A percentile compares a stretch with the other conserved stretches of the same genome.
phyloP scores from a whole-genome alignment of 805 yeast genomes.

The Teunomyces aglyptinius region DNA sequence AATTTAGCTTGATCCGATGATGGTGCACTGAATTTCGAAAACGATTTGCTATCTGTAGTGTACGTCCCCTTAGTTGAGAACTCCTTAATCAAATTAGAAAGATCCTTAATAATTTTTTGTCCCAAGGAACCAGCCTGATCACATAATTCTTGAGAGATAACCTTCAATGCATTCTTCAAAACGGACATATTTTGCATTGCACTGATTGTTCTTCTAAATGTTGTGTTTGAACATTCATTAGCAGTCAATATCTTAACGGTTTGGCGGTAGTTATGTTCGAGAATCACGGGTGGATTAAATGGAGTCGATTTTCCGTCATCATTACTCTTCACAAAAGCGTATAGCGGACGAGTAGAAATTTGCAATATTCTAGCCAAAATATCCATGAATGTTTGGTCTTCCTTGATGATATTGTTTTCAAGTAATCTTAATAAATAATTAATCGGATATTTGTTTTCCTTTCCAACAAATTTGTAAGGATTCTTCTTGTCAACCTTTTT shows the following conservation, averaged over 20 bases:
- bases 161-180: slow-evolving; percentile 56
- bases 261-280: slow-evolving; percentile 57
- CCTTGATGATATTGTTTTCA: slow-evolving; percentile 61
- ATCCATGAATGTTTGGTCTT: slow-evolving; percentile 76
- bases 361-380: slow-evolving; percentile 71
- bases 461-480: slow-evolving; percentile 15
- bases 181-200: slow-evolving; percentile 74
- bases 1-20: slow-evolving; percentile 87
- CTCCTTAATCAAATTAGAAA: slow-evolving; percentile 48
- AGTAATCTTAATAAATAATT: slow-evolving; percentile 64
- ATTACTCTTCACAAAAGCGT: slow-evolving; percentile 44
- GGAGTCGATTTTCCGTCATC: slow-evolving; percentile 16
- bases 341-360: slow-evolving; percentile 71
- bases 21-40: slow-evolving; percentile 70
- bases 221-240: slow-evolving; percentile 80
- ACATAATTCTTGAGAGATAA: slow-evolving; percentile 68
- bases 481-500: slow-evolving; percentile 32
- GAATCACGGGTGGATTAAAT: slow-evolving; percentile 58
- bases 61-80: slow-evolving; percentile 35
- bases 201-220: slow-evolving; percentile 79
- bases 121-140: slow-evolving; percentile 62
- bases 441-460: slow-evolving; percentile 63
- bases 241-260: slow-evolving; percentile 69
- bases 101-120: slow-evolving; percentile 50
- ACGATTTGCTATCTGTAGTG: slow-evolving; percentile 50